Conservation (phyloP, 805 yeast genomes). For the Cyberlindnera sargentensis region DNA sequence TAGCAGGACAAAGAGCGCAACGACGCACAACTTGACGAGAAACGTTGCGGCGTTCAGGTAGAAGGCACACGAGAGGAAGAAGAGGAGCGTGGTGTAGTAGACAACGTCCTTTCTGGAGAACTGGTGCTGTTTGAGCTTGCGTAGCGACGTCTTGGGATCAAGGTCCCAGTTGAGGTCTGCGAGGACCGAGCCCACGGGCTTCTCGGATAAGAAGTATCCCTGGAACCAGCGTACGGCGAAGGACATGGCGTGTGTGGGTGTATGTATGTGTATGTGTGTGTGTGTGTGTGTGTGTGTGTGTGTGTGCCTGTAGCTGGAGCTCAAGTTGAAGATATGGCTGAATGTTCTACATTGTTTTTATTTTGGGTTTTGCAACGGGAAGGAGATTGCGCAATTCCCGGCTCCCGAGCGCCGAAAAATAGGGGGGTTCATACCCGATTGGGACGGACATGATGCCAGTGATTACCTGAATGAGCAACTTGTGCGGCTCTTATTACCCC, state of each 20-base stretch:
- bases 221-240: conserved; percentile 32
- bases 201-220: conserved; percentile 47
- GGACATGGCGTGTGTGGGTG: conserved; percentile 3
- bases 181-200: conserved; percentile 40
- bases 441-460: neutral
- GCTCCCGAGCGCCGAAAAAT: neutral
- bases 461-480: neutral
- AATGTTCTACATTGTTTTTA: too few species aligned
- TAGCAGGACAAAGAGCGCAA: conserved; percentile 33
- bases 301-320: neutral
- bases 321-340: neutral
- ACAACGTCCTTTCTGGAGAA: conserved; percentile 42
- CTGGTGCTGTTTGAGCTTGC: conserved; percentile 34
- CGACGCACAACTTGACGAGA: conserved; percentile 26
- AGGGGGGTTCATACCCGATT: neutral
- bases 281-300: neutral
- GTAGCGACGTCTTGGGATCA: conserved; percentile 35
- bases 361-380: neutral
- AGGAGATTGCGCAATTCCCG: neutral
- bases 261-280: too few species aligned
- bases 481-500: neutral
- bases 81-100: conserved; percentile 43
- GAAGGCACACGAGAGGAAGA: conserved; percentile 52
- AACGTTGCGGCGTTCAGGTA: conserved; percentile 50
- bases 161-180: conserved; percentile 46